Evolutionary conservation across 2,329 filamentous ascomycete genomes (phyloP), one percentile per base, ranked within the genome.

Genomic region (Lomentospora prolificans): DNA sequence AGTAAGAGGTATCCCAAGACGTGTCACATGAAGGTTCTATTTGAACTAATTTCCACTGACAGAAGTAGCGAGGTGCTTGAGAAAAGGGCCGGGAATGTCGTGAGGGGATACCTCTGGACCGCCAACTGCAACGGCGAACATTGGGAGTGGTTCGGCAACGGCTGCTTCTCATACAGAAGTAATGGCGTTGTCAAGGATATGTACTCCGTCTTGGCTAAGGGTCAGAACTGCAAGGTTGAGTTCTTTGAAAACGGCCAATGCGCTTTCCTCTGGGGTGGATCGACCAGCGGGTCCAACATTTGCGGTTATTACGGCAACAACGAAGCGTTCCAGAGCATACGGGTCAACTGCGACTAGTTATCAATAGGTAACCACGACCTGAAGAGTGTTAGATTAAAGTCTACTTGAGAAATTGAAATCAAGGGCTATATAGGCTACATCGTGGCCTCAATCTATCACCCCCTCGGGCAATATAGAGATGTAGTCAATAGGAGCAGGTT

Each of bases 401-500:
- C 3, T 39, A 39, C 17, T 39, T 39, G 14, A 7, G 19, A 41
- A 41, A 5, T 41, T 17, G 30, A 41, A 41, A 17, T 7, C 1
- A 41, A 41, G 36, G 19, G n/a, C n/a, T n/a, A 41, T 7, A 41
- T 19, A 17, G 19, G 36, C 12, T 8, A 12, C 8, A 39, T 4
- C 12, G 19, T 41, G n/a, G 19, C 3, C 27, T n/a, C 69, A 85
- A 65, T 85, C 81, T 12, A 82, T 70, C 24, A 80, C 65, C 0
- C 80, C 82, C 3, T 66, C 62, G 0, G 84, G 84, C 57, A 88
- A 64, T 51, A 89, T 67, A 3, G 77, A 76, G 44, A 88, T 67
- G 65, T 88, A 88, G 68, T 89, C 85, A 58, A 89, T 55, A 3
- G 85, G 82, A 53, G 85, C 85, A 9, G 75, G 75, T 69, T 88